Evolutionary conservation across 1,139 yeast genomes (phyloP).

Genomic region (Pichia sp.): DNA sequence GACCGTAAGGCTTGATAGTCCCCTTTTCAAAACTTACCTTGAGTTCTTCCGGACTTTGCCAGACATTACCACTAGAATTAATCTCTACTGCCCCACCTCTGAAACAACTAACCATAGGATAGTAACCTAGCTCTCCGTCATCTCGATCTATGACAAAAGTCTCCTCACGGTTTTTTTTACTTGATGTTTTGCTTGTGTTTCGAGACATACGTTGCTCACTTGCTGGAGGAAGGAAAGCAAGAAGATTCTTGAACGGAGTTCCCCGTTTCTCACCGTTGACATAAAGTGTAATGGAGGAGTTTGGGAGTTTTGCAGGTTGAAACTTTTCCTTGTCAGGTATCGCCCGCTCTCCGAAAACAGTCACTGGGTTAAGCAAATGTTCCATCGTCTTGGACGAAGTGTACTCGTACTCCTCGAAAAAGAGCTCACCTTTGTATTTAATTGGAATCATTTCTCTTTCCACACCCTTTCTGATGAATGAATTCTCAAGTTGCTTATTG

Average conservation of each 20-base stretch:
- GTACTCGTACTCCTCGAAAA: constrained; percentile 85
- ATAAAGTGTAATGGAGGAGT: constrained; percentile 61
- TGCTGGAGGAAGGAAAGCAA: constrained; percentile 75
- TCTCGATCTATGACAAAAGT: constrained; percentile 38
- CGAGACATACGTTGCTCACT: constrained; percentile 38
- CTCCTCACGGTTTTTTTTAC: constrained; percentile 27
- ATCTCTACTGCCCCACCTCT: constrained; percentile 72
- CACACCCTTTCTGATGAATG: constrained; percentile 33
- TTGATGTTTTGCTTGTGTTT: constrained; percentile 34
- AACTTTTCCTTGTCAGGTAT: constrained; percentile 39
- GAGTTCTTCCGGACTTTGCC: constrained; percentile 39
- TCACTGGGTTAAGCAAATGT: constrained; percentile 68
- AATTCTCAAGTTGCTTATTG: not conserved
- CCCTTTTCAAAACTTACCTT: constrained; percentile 27
- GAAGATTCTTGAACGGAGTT: constrained; percentile 60
- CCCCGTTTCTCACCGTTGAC: constrained; percentile 74
- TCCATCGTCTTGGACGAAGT: constrained; percentile 73
- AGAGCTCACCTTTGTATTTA: constrained; percentile 69
- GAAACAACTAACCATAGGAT: constrained; percentile 83
- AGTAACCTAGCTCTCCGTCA: constrained; percentile 86
- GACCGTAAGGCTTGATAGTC: constrained; percentile 43
- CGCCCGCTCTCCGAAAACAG: constrained; percentile 65
- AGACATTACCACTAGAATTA: constrained; percentile 67
- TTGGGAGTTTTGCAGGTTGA: constrained; percentile 45
- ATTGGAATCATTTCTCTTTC: constrained; percentile 86